Evolutionary conservation across 2,329 filamentous ascomycete genomes (phyloP).

Genomic region (Karstenula rhodostoma): DNA sequence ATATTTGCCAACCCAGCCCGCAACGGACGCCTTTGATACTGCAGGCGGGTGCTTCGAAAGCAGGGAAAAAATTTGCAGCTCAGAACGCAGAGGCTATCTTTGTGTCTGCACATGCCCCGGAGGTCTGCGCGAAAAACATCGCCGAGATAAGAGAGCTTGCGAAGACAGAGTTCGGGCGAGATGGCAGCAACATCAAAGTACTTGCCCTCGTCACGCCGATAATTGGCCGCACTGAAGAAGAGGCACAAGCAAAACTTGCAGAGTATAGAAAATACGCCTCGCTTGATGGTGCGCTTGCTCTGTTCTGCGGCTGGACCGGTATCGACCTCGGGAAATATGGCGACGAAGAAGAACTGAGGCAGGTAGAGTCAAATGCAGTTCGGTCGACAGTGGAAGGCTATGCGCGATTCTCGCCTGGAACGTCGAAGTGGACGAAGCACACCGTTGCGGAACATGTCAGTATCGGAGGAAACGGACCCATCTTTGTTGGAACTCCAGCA

Average conservation of each 20-base stretch:
- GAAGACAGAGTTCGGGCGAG: slow-evolving; percentile 61
- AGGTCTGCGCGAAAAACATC: slow-evolving; percentile 68
- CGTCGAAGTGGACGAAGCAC: slow-evolving; percentile 75
- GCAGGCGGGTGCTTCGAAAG: slow-evolving; percentile 73
- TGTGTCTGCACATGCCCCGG: slow-evolving; percentile 70
- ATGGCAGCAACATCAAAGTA: slow-evolving; percentile 71
- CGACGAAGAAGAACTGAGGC: slow-evolving; percentile 69
- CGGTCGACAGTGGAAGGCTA: slow-evolving; percentile 65
- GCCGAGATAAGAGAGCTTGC: slow-evolving; percentile 69
- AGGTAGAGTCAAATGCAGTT: slow-evolving; percentile 69
- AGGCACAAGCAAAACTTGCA: slow-evolving; percentile 69
- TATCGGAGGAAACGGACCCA: slow-evolving; percentile 72
- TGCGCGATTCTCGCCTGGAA: slow-evolving; percentile 64
- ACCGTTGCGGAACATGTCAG: slow-evolving; percentile 73
- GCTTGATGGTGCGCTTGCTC: slow-evolving; percentile 71
- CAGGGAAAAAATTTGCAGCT: slow-evolving; percentile 72
- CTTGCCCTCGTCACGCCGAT: slow-evolving; percentile 72
- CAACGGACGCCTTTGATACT: slow-evolving; percentile 74
- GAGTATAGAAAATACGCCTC: slow-evolving; percentile 69
- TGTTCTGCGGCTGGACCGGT: slow-evolving; percentile 80
- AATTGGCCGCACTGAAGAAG: slow-evolving; percentile 70
- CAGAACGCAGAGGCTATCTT: slow-evolving; percentile 77
- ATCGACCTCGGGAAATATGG: slow-evolving; percentile 68
- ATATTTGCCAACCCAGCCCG: slow-evolving; percentile 69
- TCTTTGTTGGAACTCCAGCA: slow-evolving; percentile 69